Base-by-base conservation (phyloP, 2,329 filamentous ascomycete species). In the Teratosphaeria destructans region DNA sequence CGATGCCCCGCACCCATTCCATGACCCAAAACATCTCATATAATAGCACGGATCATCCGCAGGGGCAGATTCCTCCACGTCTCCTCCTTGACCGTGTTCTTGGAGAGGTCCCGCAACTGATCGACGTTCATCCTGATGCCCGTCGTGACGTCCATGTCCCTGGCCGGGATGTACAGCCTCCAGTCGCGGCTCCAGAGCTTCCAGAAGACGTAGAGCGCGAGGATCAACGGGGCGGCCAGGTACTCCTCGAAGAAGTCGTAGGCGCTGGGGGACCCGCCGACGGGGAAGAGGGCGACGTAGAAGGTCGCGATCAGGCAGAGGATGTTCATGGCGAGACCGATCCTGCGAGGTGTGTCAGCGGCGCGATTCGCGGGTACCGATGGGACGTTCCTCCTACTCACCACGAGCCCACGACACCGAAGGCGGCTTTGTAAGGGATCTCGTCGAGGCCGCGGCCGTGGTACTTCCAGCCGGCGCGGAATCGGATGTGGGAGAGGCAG, bases 201-300 rank as follows among this genome's bases (percentile, higher is more conserved):
- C 65, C 67, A 73, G 32, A 58, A 58, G 23, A 71, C 19, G 62
- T 72, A 74, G 56, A 66, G 68, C 52, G 67, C 55, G 57, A 73
- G 57, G 49, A 74, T 65, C 47, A 74, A 60, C 0, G 70, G 70
- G 8, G 66, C 69, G 8, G 72, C 70, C 19, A 74, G 64, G 57
- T 72, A 74, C 0, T 61, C 61, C 52, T 64, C 55, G 63, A 71
- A 73, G 62, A 69, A 71, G 16, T 23, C 59, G 56, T 63, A 57
- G 7, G 63, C 67, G 52, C 47, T 60, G 57, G 14, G 32, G 12
- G 52, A 62, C 52, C 65, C 70, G 10, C 63, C 66, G 19, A 93
- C 81, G 3, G 91, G 90, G 70, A 85, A 90, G 3, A 89, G 85
- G 32, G 88, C 90, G 56, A 88, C 86, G 89, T 90, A 96, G 63